Conservation (phyloP, 768 basidiomycete genomes). For the Termitomyces sp. region DNA sequence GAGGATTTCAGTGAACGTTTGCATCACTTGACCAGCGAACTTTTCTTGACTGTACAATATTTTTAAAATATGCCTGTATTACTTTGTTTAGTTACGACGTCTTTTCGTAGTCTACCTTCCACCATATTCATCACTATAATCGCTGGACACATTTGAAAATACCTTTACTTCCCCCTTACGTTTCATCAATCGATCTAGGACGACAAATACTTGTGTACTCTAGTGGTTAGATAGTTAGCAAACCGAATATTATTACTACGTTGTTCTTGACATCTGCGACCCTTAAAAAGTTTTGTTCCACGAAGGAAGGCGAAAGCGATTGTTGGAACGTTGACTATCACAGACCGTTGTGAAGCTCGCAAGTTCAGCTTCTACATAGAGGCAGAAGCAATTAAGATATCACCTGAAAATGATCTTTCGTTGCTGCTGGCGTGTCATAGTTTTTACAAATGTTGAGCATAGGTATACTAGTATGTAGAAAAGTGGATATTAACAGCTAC, state of each 20-base stretch:
- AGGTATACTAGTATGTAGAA: no score
- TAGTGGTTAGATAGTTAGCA: no score
- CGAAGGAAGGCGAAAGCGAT: no score
- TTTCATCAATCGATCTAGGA: background rate
- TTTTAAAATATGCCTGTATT: background rate
- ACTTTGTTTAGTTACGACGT: background rate
- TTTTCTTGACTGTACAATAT: background rate
- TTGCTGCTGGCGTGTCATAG: background rate
- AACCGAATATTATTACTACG: no score
- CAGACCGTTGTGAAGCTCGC: no score
- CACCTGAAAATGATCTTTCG: background rate
- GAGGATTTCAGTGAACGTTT: conserved; percentile 19
- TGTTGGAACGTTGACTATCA: no score
- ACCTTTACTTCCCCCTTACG: background rate
- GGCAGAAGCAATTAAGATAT: no score
- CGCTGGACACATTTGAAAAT: background rate
- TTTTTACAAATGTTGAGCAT: no score
- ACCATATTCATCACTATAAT: background rate
- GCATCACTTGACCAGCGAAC: background rate
- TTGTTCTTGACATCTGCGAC: no score
- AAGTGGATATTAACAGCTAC: no score
- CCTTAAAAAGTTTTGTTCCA: no score
- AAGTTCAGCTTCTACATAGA: background rate
- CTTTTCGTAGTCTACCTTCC: background rate
- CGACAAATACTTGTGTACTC: background rate